Conservation (phyloP, 805 yeast genomes). For the Clavispora vitiphila region DNA sequence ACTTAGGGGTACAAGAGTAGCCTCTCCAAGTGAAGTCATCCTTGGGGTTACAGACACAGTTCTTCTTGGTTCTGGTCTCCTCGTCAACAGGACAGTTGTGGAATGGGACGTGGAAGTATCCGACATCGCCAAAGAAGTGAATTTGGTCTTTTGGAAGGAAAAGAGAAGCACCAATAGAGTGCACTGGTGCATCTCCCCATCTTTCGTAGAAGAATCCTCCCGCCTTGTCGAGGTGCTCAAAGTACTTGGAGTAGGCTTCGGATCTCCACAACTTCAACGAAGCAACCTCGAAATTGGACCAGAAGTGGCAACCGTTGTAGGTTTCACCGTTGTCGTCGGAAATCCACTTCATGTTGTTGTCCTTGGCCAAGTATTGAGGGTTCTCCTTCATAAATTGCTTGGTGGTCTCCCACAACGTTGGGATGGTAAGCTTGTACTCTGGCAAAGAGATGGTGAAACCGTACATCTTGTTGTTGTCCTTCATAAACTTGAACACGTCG, state of each 20-base stretch:
- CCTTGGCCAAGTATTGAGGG: conserved; percentile 56
- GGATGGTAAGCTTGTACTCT: conserved; percentile 81
- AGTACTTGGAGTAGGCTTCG: conserved; percentile 64
- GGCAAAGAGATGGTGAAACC: conserved; percentile 81
- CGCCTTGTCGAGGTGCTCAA: conserved; percentile 66
- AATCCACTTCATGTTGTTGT: conserved; percentile 66
- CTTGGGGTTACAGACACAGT: conserved; percentile 68
- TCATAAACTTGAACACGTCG: conserved; percentile 82
- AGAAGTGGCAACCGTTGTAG: conserved; percentile 81
- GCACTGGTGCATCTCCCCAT: conserved; percentile 96
- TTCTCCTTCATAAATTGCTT: conserved; percentile 58
- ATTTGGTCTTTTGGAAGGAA: conserved; percentile 65
- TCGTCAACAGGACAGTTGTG: conserved; percentile 72
- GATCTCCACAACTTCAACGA: conserved; percentile 70
- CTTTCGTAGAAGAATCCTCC: conserved; percentile 94
- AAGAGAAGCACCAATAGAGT: conserved; percentile 79
- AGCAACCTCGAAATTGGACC: conserved; percentile 88
- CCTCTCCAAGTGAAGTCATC: conserved; percentile 75
- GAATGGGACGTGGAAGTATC: conserved; percentile 81
- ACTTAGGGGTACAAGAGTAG: conserved; percentile 68
- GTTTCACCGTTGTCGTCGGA: conserved; percentile 63
- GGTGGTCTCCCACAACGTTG: conserved; percentile 76
- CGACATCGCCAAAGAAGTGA: conserved; percentile 79
- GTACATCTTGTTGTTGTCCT: conserved; percentile 71
- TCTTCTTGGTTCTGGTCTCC: conserved; percentile 49